These are phyloP conservation scores for Penicillium mononematosum DNA, from an alignment of 495 filamentous ascomycete species.

Conservation along the genomic window DNA sequence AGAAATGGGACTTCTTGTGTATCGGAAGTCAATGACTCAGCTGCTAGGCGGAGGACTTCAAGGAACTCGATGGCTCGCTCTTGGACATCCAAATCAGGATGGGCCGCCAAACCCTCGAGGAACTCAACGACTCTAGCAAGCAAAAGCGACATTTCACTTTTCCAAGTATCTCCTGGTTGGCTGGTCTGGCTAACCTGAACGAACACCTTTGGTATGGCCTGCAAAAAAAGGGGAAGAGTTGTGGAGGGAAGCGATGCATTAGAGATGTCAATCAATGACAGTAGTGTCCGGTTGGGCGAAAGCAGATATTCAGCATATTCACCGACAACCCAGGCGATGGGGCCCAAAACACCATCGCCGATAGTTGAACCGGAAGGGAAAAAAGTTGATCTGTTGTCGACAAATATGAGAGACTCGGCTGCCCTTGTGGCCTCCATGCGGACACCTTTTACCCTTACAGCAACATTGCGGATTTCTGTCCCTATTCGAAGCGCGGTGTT, in stretches of 20 bases:
- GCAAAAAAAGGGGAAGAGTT: constrained; percentile 73
- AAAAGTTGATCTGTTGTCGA: constrained; percentile 44
- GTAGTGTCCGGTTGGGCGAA: constrained; percentile 63
- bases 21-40: constrained; percentile 72
- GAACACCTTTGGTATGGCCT: constrained; percentile 83
- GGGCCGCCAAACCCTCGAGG: constrained; percentile 70
- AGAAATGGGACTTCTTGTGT: constrained; percentile 70
- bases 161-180: constrained; percentile 62
- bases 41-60: constrained; percentile 80
- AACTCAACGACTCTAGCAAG: constrained; percentile 78
- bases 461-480: constrained; percentile 78
- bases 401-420: constrained; percentile 70
- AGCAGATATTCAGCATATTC: constrained; percentile 75
- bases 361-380: constrained; percentile 46
- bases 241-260: constrained; percentile 59
- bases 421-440: constrained; percentile 73
- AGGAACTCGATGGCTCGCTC: constrained; percentile 90
- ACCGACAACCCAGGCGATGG: constrained; percentile 79
- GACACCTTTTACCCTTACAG: constrained; percentile 85
- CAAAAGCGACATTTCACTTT: constrained; percentile 68
- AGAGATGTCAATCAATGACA: constrained; percentile 66
- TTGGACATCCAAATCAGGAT: constrained; percentile 92
- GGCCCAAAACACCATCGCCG: constrained; percentile 63
- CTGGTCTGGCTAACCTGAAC: constrained; percentile 57
- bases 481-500: constrained; percentile 70